Conservation (phyloP, 192 early-diverging fungal species). For the Coemansia sp. region DNA sequence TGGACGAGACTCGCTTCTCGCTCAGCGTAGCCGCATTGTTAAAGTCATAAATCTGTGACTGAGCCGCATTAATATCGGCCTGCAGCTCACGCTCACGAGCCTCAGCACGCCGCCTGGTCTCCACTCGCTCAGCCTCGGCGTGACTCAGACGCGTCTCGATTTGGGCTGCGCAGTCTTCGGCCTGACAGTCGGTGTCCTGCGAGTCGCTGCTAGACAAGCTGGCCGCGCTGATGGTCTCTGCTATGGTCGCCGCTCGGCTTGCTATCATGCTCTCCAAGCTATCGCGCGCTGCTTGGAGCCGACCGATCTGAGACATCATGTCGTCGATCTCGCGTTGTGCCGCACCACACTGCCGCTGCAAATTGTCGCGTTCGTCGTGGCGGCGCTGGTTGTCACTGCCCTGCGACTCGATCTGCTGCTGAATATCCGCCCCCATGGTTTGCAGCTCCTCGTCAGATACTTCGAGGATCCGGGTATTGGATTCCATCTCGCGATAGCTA, state of each 20-base stretch:
- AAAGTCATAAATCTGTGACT: slow-evolving; percentile 38
- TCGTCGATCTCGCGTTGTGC: slow-evolving; percentile 23
- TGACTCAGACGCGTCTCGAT: slow-evolving; percentile 46
- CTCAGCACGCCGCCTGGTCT: slow-evolving; percentile 16
- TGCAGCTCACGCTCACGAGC: slow-evolving; percentile 29
- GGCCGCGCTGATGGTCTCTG: slow-evolving; percentile 19
- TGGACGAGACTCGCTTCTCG: slow-evolving; percentile 26
- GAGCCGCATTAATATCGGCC: slow-evolving; percentile 28
- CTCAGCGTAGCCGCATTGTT: slow-evolving; percentile 20
- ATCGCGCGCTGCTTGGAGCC: slow-evolving; percentile 34
- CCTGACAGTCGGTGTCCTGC: slow-evolving; percentile 21
- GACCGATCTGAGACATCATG: slow-evolving; percentile 33
- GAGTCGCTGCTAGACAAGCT: slow-evolving; percentile 6
- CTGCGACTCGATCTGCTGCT: slow-evolving; percentile 38
- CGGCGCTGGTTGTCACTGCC: slow-evolving; percentile 33
- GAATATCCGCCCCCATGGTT: slow-evolving; percentile 55
- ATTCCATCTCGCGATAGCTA: slow-evolving; percentile 54
- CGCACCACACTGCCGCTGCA: slow-evolving; percentile 20
- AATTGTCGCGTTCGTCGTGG: slow-evolving; percentile 23
- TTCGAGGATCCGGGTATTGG: slow-evolving; percentile 42
- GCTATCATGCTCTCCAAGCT: slow-evolving; percentile 35
- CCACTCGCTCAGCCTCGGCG: slow-evolving; percentile 54
- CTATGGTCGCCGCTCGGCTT: slow-evolving; percentile 21
- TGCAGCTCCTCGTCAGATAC: slow-evolving; percentile 65
- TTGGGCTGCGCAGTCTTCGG: slow-evolving; percentile 17